A percentile compares a stretch with the other conserved stretches of the same genome.
phyloP scores from a whole-genome alignment of 345 rosid species.

The Reutealis trisperma region DNA sequence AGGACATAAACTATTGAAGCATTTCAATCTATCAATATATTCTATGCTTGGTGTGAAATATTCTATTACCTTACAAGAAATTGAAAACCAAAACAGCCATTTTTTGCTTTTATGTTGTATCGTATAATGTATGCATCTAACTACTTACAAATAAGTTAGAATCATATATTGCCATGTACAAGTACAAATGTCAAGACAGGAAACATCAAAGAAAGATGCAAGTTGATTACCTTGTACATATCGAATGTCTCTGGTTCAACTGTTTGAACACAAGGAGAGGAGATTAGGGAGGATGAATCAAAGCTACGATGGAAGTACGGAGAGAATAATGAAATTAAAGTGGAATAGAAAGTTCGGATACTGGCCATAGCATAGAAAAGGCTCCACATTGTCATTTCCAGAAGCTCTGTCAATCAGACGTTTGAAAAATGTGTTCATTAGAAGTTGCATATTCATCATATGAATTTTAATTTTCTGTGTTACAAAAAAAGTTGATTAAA shows the following conservation, averaged over 20 bases:
- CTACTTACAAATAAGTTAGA: no score
- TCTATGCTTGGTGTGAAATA: no score
- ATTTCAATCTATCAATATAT: no score
- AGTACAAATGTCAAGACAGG: not conserved
- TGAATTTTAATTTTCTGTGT: not conserved
- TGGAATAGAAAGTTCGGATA: constrained; percentile 15
- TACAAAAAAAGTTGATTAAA: not conserved
- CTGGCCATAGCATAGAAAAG: constrained; percentile 72
- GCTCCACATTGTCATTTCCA: constrained; percentile 54
- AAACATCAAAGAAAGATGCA: not conserved
- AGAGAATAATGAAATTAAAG: not conserved
- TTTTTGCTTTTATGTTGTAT: not conserved
- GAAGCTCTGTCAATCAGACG: constrained; percentile 54
- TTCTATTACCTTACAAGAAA: no score
- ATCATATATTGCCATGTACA: not conserved
- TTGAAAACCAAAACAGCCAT: not conserved
- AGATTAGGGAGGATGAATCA: not conserved
- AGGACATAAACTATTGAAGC: not conserved
- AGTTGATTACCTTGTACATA: constrained; percentile 65
- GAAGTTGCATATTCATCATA: not conserved
- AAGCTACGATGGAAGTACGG: constrained; percentile 19
- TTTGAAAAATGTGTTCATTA: not conserved
- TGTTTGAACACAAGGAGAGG: constrained; percentile 31
- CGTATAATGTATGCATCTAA: not conserved
- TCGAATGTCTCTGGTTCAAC: constrained; percentile 70